Evolutionary conservation across 1,139 yeast species (phyloP).

Genomic region (Pichia sp.): DNA sequence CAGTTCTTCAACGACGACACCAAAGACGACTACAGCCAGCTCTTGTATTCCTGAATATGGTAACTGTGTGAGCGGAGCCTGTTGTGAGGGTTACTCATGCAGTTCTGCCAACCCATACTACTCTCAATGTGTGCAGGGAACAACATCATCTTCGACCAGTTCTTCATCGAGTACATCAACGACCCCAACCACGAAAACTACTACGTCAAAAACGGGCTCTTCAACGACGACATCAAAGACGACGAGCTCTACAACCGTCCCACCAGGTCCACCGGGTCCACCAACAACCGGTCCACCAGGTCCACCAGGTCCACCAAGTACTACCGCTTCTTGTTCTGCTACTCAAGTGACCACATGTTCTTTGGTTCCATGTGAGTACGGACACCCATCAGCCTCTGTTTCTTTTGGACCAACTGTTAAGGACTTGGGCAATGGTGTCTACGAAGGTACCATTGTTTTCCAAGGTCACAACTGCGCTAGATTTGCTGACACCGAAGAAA

Average conservation of each 20-base stretch:
- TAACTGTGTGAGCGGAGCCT: not conserved
- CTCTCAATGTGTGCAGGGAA: not conserved
- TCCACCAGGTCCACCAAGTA: not conserved
- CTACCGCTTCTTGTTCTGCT: no score
- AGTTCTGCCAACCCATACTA: not conserved
- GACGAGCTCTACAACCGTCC: not conserved
- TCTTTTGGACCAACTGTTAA: no score
- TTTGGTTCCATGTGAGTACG: no score
- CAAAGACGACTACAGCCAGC: not conserved
- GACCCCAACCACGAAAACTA: not conserved
- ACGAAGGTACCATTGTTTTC: slow-evolving; percentile 29
- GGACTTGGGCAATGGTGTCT: no score
- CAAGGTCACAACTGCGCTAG: slow-evolving; percentile 22
- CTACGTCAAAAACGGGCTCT: not conserved
- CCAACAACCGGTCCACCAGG: not conserved
- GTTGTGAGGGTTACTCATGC: not conserved
- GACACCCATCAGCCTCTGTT: no score
- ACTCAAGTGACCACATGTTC: no score
- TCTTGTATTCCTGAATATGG: not conserved
- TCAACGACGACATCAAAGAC: not conserved
- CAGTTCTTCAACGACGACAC: not conserved
- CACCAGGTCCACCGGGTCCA: not conserved
- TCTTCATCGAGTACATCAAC: no score
- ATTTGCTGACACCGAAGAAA: slow-evolving; percentile 26
- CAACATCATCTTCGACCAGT: not conserved